phyloP scores from a whole-genome alignment of 192 early-diverging fungal genomes.

The Blastocladiella britannica region DNA sequence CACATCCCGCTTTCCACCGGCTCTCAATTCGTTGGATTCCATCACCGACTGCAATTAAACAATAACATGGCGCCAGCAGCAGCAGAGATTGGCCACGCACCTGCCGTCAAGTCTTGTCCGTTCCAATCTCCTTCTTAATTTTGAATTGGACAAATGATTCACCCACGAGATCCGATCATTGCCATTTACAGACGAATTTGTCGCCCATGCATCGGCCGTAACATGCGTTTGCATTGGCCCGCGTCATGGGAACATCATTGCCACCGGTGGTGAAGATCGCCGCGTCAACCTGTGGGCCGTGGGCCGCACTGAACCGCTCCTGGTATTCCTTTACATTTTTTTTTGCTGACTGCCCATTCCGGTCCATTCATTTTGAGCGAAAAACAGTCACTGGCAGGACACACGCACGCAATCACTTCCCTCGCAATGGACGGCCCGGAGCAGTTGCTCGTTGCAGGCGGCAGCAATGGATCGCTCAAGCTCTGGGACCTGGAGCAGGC shows the following conservation, averaged over 20 bases:
- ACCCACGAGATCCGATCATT: neutral
- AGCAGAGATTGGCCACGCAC: too few relatives aligned
- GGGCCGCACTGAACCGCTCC: constrained; percentile 18
- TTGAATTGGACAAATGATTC: too few relatives aligned
- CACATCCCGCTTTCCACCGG: too few relatives aligned
- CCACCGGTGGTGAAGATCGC: constrained; percentile 33
- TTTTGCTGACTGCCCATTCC: neutral
- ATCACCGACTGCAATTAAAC: too few relatives aligned
- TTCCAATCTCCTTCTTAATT: too few relatives aligned
- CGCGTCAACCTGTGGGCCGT: constrained; percentile 34
- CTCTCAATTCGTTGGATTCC: too few relatives aligned
- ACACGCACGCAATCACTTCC: constrained; percentile 19
- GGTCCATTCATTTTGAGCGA: neutral
- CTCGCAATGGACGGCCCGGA: constrained; percentile 37
- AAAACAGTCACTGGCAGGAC: constrained; percentile 20
- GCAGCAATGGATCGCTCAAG: constrained; percentile 24
- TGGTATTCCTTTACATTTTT: constrained; percentile 15
- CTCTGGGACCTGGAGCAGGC: constrained; percentile 38
- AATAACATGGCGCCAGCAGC: too few relatives aligned
- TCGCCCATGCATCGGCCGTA: constrained; percentile 18
- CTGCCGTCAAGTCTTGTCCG: too few relatives aligned
- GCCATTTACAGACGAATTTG: constrained; percentile 8
- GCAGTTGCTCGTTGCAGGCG: constrained; percentile 34
- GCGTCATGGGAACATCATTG: constrained; percentile 31
- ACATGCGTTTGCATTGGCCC: constrained; percentile 27